These are phyloP conservation scores for Irpex sp. DNA, from an alignment of 1,284 basidiomycete genomes.

Conservation along the genomic window DNA sequence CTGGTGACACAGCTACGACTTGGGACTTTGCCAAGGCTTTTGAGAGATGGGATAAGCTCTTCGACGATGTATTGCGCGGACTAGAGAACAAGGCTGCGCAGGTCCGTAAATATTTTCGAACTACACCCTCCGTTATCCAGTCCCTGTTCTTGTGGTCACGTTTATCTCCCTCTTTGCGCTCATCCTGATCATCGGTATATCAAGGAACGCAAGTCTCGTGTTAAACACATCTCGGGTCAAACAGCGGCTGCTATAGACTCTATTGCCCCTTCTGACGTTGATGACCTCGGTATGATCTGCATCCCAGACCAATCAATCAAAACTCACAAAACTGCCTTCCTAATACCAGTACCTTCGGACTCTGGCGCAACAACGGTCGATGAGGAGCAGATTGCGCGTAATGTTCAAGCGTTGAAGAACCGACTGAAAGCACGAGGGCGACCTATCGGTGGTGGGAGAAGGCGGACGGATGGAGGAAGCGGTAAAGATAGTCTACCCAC, in stretches of 20 bases:
- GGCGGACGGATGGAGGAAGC: conserved; percentile 46
- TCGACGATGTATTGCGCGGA: conserved; percentile 73
- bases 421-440: conserved; percentile 54
- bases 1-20: conserved; percentile 32
- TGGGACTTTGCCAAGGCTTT: conserved; percentile 76
- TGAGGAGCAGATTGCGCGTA: conserved; percentile 88
- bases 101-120: conserved; percentile 34
- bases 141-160: neutral
- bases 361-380: conserved; percentile 60
- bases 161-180: conserved; percentile 2
- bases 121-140: neutral
- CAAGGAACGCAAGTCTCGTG: conserved; percentile 68
- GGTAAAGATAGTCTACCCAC: conserved; percentile 58
- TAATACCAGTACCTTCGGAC: conserved; percentile 50
- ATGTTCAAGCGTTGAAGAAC: conserved; percentile 87
- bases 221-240: conserved; percentile 37
- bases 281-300: neutral
- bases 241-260: conserved; percentile 28
- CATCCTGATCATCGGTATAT: neutral
- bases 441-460: conserved; percentile 56
- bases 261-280: conserved; percentile 59
- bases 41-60: conserved; percentile 80
- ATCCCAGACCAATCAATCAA: conserved; percentile 2
- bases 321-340: neutral
- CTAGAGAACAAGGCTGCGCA: conserved; percentile 75